Evolutionary conservation across 2,329 filamentous ascomycete genomes (phyloP).

Genomic region (Diaporthe vaccinii): DNA sequence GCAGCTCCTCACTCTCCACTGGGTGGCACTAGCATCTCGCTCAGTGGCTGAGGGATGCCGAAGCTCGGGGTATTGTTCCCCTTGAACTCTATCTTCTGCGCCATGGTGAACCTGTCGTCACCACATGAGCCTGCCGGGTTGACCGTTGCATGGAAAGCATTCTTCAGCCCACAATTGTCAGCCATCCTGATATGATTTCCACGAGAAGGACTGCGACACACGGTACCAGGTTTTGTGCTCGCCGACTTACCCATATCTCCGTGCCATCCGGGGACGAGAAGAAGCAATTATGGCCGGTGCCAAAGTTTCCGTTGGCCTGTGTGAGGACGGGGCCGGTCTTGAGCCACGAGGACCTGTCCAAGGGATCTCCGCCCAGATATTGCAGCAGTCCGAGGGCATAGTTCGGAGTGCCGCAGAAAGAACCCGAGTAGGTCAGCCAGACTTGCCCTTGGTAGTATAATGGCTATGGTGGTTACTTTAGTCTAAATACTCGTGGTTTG

Average conservation of each 20-base stretch:
- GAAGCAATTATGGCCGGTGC: constrained; percentile 41
- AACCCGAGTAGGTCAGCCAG: constrained; percentile 42
- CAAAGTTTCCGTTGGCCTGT: constrained; percentile 41
- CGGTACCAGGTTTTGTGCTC: no score
- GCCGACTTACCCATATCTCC: constrained; percentile 27
- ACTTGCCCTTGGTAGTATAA: constrained; percentile 40
- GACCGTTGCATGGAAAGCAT: constrained; percentile 24
- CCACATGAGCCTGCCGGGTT: neutral
- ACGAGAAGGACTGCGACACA: neutral
- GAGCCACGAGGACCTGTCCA: constrained; percentile 36
- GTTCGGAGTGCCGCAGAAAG: constrained; percentile 40
- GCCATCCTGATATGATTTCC: neutral
- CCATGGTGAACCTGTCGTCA: constrained; percentile 7
- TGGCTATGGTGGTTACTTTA: constrained; percentile 29
- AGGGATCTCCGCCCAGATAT: constrained; percentile 37
- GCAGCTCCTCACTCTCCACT: constrained; percentile 17
- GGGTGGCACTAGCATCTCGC: neutral
- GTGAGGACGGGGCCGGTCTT: constrained; percentile 40
- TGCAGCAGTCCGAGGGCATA: constrained; percentile 40
- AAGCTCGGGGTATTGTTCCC: constrained; percentile 27
- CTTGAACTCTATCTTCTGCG: constrained; percentile 10
- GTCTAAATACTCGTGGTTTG: neutral
- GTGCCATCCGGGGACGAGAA: constrained; percentile 33
- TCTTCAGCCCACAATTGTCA: neutral
- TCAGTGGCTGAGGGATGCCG: neutral